Evolutionary conservation across 345 rosid genomes (phyloP).

Genomic region (Chamaenerion angustifolium): DNA sequence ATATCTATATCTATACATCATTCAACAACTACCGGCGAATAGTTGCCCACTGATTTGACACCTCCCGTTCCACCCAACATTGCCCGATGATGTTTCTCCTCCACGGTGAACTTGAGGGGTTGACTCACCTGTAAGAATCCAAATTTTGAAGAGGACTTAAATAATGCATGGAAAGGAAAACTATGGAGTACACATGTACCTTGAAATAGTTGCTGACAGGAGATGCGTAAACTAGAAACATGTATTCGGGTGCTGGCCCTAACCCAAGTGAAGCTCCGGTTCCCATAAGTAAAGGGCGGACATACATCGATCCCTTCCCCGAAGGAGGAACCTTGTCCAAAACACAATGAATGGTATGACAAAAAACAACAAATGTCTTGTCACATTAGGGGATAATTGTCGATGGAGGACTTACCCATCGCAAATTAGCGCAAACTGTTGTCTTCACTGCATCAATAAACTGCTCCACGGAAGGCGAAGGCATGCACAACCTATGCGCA

Average conservation of each 20-base stretch:
- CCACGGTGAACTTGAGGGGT: slow-evolving; percentile 27
- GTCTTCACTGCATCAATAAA: slow-evolving; percentile 30
- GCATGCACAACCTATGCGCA: slow-evolving; percentile 33
- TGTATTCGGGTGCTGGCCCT: slow-evolving; percentile 39
- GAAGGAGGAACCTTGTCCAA: slow-evolving; percentile 38
- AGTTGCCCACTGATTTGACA: slow-evolving; percentile 44
- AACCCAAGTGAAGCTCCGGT: slow-evolving; percentile 33
- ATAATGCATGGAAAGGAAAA: neutral
- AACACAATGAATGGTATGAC: neutral
- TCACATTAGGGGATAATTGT: neutral
- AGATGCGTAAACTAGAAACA: slow-evolving; percentile 31
- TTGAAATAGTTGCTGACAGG: slow-evolving; percentile 40
- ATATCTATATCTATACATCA: too few relatives aligned
- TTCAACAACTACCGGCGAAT: slow-evolving; percentile 29
- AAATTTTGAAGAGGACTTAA: neutral
- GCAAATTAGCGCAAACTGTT: slow-evolving; percentile 27
- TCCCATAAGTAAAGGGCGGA: slow-evolving; percentile 56
- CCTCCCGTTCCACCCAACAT: slow-evolving; percentile 52
- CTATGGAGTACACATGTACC: slow-evolving; percentile 11
- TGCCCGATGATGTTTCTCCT: slow-evolving; percentile 34
- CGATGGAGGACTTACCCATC: slow-evolving; percentile 17
- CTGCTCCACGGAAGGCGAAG: slow-evolving; percentile 23
- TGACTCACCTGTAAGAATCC: slow-evolving; percentile 12
- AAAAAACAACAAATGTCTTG: neutral
- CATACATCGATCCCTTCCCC: slow-evolving; percentile 48